phyloP scores from a whole-genome alignment of 2,329 filamentous ascomycete genomes.

The Fusarium sulawesiense region DNA sequence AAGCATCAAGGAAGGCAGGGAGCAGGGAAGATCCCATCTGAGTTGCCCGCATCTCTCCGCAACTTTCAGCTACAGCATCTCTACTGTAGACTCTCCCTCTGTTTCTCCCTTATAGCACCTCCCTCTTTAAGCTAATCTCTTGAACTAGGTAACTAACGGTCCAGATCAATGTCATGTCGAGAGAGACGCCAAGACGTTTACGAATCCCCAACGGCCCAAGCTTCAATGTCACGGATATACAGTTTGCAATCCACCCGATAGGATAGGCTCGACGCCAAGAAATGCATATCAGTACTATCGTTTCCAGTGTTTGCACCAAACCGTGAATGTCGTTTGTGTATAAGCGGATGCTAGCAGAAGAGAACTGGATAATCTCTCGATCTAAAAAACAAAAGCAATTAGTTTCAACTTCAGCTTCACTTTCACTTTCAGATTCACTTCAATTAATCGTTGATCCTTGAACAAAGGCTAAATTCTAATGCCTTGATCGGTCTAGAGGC shows the following conservation, averaged over 20 bases:
- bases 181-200: constrained; percentile 10
- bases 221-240: background rate
- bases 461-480: constrained; percentile 10
- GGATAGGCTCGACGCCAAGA: constrained; percentile 10
- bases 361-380: too few relatives aligned
- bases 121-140: background rate
- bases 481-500: background rate
- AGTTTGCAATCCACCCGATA: constrained; percentile 2
- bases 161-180: background rate
- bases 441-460: constrained; percentile 6
- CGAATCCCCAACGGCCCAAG: constrained; percentile 8
- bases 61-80: background rate
- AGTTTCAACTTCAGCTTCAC: background rate
- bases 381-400: background rate
- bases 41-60: background rate
- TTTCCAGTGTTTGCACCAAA: background rate
- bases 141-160: too few relatives aligned
- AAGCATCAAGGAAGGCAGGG: constrained; percentile 18
- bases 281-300: background rate
- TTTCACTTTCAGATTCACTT: background rate
- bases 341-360: background rate
- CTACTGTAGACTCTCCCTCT: background rate
- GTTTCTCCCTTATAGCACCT: constrained; percentile 26
- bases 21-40: constrained; percentile 28
- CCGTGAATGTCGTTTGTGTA: background rate